Base-by-base conservation (phyloP, 371 early-diverging fungal species). In the Globomyces sp. region DNA sequence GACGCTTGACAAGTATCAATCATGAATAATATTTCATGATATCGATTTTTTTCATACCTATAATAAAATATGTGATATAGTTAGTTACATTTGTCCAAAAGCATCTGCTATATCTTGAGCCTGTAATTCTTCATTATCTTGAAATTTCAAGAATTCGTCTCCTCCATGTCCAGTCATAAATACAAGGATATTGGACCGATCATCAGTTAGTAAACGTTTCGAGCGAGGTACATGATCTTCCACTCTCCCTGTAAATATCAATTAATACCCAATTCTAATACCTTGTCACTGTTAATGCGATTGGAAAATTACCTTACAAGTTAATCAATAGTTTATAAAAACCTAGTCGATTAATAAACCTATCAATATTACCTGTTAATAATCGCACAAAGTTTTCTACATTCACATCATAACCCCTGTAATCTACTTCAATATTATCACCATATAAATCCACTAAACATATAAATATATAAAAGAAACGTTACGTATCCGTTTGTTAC, bases 111-210 rank as follows among this genome's bases (percentile, higher is more conserved):
- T 76, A 77, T 96, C 97, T 58, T 92, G 88, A 34, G 91, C 88
- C 63, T 92, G 89, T 60, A 98, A 90, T 75, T 98, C 98, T 73
- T 98, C 95, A 24, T 90, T 87, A 76, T 98, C 98, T 74, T 96
- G 98, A 73, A 98, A 96, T 77, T 98, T 98, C 57, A 98, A 74
- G 70, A 98, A 96, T 67, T 94, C 96, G 69, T 96, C 94, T 42
- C 98, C 98, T 41, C 98, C 98, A 73, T 98, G 97, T 0, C 98
- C 98, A 1, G 98, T 96, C 94, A 98, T 93, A 71, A 91, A 98
- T 2, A 98, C 90, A 37, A 98, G 77, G 9, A 98, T 86, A 71
- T 96, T 95, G 66, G 92, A 92, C 40, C 93, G 85, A 69, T 96
- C 96, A 74, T 98, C 96, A 0, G 95, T 90, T 68, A 94, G 67